Evolutionary conservation across 768 basidiomycete species (phyloP).

Genomic region (Boletales sp.): DNA sequence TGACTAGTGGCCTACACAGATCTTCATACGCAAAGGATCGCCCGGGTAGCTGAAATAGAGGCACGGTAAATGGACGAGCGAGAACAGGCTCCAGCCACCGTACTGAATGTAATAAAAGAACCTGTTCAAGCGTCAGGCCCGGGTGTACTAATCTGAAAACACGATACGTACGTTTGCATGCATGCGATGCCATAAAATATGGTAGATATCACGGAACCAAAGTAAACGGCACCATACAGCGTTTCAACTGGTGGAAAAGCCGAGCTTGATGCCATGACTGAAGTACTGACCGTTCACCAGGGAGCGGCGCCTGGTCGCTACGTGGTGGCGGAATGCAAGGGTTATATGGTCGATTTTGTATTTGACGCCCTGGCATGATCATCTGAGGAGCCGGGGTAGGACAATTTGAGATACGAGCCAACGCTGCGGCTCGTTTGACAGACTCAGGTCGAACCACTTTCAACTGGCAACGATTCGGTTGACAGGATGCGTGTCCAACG

Average conservation of each 20-base stretch:
- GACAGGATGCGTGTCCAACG: no score
- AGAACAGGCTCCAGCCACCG: no score
- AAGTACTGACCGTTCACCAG: no score
- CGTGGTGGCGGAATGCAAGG: no score
- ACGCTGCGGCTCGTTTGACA: no score
- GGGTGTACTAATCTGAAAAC: neutral
- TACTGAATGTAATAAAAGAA: slow-evolving; percentile 4
- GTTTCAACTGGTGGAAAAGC: neutral
- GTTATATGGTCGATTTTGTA: no score
- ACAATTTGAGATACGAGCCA: no score
- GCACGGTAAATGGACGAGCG: neutral
- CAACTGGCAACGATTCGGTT: no score
- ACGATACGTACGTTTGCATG: slow-evolving; percentile 1
- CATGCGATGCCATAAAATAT: neutral
- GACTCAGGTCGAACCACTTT: no score
- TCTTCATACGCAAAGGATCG: neutral
- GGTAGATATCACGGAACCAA: neutral
- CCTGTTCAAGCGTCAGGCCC: neutral
- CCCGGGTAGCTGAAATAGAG: neutral
- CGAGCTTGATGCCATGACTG: neutral
- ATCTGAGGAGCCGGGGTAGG: no score
- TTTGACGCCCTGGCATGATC: no score
- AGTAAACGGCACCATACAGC: neutral
- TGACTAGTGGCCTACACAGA: neutral
- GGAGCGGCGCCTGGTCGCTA: neutral